Evolutionary conservation across 495 filamentous ascomycete species (phyloP), one percentile per base, ranked within the genome.

Genomic region (Neurospora sp.): DNA sequence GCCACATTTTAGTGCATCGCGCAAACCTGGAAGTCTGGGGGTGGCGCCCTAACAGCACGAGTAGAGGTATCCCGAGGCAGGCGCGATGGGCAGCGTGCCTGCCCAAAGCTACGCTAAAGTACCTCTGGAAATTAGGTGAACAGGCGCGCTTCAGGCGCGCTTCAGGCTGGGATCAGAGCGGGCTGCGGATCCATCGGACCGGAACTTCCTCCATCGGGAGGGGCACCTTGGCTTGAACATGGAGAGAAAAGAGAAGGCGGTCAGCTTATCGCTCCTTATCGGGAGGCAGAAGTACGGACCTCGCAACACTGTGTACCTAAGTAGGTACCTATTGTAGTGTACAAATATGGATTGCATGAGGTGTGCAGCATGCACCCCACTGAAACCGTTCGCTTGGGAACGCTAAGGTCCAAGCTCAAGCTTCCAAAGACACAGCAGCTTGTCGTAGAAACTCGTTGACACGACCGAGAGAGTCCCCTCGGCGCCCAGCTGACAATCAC

Each of bases 361-460:
- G 22, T 27, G 22, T 14, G 22, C 22, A 22, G 27, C 12, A 61
- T 61, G 53, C 53, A 61, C 53, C 53, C 53, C 53, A 61, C 27
- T 61, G 53, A 61, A 61, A 61, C 53, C 22, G 53, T 61, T 61
- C 53, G 22, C 53, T 61, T 61, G 53, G 27, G 27, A 35, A 35
- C 27, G 27, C 27, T 31, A 70, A 27, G 22, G 12, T 37, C 40
- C 41, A 71, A 71, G 39, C 5, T 78, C 81, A 75, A 86, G 81
- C 66, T 85, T 82, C 94, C 94, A 98, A n/a, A 94, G 75, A 82
- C 91, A 96, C 18, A 97, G 75, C 72, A 92, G 81, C 76, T 86
- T 88, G 82, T 97, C 94, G 79, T 97, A 97, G 78, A 97, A 97
- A 82, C 94, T 97, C 31, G 92, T 94, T 37, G 92, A 94, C 11